phyloP scores from a whole-genome alignment of 768 basidiomycete species.

The Tylopilus sp. region DNA sequence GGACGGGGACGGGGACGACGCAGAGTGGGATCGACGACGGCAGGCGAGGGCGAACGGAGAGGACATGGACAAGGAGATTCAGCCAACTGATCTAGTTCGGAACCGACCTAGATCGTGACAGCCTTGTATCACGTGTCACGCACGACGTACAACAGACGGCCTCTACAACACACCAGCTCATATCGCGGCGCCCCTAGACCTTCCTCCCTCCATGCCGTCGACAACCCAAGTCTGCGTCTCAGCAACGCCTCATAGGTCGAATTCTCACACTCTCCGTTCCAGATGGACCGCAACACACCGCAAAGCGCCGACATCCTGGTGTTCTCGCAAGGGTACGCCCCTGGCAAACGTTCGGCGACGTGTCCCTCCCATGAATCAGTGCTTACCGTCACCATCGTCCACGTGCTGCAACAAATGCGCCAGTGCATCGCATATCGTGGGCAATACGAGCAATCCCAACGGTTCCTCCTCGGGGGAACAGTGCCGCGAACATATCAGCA shows the following conservation, averaged over 20 bases:
- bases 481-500: constrained; percentile 46
- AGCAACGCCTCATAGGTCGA: constrained; percentile 25
- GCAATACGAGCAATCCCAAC: constrained; percentile 47
- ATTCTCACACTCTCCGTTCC: constrained; percentile 12
- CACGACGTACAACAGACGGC: constrained; percentile 25
- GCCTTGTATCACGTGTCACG: constrained; percentile 11
- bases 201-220: constrained; percentile 19
- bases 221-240: constrained; percentile 30
- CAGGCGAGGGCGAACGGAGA: constrained; percentile 35
- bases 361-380: background rate
- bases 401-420: constrained; percentile 32
- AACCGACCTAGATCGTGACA: constrained; percentile 10
- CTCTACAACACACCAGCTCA: constrained; percentile 22
- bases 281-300: constrained; percentile 35
- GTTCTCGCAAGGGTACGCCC: background rate
- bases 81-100: constrained; percentile 18
- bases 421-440: constrained; percentile 51
- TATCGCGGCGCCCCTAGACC: too few relatives aligned
- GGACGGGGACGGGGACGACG: constrained; percentile 35
- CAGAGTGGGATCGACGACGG: constrained; percentile 55
- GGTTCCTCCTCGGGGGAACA: constrained; percentile 47
- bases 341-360: constrained; percentile 7
- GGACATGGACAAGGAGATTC: constrained; percentile 32
- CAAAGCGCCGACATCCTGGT: constrained; percentile 52
- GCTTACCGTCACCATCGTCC: constrained; percentile 28